phyloP scores from a whole-genome alignment of 805 yeast genomes.

The Candida ortonii region DNA sequence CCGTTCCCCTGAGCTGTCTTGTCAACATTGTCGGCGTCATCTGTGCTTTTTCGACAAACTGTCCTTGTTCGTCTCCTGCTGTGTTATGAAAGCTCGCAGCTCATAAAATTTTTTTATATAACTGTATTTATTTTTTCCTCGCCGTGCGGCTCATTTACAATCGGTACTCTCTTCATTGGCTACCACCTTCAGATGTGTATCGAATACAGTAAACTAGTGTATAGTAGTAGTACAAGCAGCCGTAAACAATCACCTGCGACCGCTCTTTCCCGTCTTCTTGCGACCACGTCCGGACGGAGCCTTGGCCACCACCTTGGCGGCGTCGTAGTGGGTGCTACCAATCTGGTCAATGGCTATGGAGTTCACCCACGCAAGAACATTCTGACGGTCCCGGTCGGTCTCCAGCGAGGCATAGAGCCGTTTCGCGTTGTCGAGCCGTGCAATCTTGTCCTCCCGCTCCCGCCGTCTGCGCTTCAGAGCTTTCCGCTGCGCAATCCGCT shows the following conservation, averaged over 20 bases:
- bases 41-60: conserved; percentile 9
- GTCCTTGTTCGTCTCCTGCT: neutral
- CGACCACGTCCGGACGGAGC: conserved; percentile 18
- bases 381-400: conserved; percentile 39
- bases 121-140: conserved; percentile 4
- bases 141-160: too few species aligned
- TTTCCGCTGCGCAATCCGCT: conserved; percentile 37
- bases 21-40: conserved; percentile 7
- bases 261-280: conserved; percentile 19
- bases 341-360: conserved; percentile 49
- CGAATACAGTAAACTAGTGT: neutral
- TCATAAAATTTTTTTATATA: conserved; percentile 2
- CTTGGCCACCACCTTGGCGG: conserved; percentile 29
- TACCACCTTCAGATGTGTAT: too few species aligned
- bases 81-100: neutral
- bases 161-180: conserved; percentile 10
- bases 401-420: conserved; percentile 33
- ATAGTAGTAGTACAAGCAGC: conserved; percentile 7
- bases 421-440: conserved; percentile 23
- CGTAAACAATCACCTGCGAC: conserved; percentile 5
- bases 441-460: conserved; percentile 34
- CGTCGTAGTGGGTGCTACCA: conserved; percentile 57
- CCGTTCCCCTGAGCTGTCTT: conserved; percentile 5
- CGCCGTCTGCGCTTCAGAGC: conserved; percentile 30
- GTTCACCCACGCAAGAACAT: conserved; percentile 63